Percentiles rank a stretch among this genome's conserved stretches.
Conservation (phyloP, 1,284 basidiomycete genomes). For the Athelia sp. region DNA sequence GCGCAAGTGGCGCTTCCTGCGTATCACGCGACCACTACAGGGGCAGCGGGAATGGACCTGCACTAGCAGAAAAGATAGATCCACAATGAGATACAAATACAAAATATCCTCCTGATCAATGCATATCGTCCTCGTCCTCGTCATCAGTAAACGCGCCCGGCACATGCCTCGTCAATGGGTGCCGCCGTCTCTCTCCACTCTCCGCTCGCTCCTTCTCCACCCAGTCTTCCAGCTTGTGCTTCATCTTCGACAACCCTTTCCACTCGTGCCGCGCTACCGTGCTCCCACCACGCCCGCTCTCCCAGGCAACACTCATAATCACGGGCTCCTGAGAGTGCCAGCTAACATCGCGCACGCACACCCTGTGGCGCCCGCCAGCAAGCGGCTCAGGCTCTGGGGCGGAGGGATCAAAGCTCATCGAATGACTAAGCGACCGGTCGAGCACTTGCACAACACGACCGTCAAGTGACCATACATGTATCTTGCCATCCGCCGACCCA, state of each 20-base stretch:
- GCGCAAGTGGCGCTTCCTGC: too few relatives aligned
- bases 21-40: too few relatives aligned
- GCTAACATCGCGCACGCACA: slow-evolving; percentile 88
- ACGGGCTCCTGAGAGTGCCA: slow-evolving; percentile 90
- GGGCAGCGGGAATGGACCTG: too few relatives aligned
- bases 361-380: slow-evolving; percentile 21
- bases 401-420: slow-evolving; percentile 66
- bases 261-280: slow-evolving; percentile 88
- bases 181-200: slow-evolving; percentile 16
- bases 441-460: slow-evolving; percentile 81
- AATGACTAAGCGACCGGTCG: slow-evolving; percentile 74
- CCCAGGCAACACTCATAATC: slow-evolving; percentile 90
- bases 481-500: slow-evolving; percentile 78
- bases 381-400: slow-evolving; percentile 39
- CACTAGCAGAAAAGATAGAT: too few relatives aligned
- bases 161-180: slow-evolving; percentile 5
- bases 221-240: slow-evolving; percentile 68
- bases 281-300: slow-evolving; percentile 57
- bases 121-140: slow-evolving; percentile 1
- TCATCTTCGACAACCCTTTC: slow-evolving; percentile 82
- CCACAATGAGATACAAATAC: too few relatives aligned
- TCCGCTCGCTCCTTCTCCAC: slow-evolving; percentile 49
- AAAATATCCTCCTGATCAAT: too few relatives aligned
- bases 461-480: slow-evolving; percentile 94
- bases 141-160: slow-evolving; percentile 9